phyloP scores from a whole-genome alignment of 2,329 filamentous ascomycete genomes.

The Penicillium sclerotiorum region DNA sequence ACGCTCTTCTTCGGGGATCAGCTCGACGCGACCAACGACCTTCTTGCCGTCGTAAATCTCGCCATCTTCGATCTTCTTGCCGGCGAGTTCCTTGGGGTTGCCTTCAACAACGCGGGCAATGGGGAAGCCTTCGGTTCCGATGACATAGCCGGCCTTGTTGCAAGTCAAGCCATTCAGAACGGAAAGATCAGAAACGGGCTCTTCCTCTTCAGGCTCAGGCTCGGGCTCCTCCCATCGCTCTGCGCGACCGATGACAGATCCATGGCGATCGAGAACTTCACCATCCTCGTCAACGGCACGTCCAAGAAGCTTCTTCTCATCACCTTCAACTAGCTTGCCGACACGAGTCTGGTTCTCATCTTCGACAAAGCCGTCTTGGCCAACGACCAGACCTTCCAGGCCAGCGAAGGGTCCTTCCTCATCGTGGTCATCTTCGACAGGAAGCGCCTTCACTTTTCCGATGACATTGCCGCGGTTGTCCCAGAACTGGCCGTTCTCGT shows the following conservation, averaged over 20 bases:
- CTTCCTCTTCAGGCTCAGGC: constrained; percentile 41
- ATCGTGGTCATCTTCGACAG: constrained; percentile 39
- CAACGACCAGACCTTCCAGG: constrained; percentile 50
- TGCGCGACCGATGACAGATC: constrained; percentile 63
- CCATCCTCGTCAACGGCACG: constrained; percentile 64
- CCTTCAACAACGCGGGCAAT: constrained; percentile 58
- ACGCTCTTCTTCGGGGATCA: constrained; percentile 60
- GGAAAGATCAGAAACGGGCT: constrained; percentile 55
- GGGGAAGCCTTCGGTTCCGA: constrained; percentile 56
- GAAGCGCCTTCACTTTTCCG: constrained; percentile 44
- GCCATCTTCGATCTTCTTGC: constrained; percentile 59
- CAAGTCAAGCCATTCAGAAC: constrained; percentile 56
- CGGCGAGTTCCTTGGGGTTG: constrained; percentile 58
- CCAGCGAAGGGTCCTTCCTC: constrained; percentile 49
- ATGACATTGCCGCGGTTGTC: constrained; percentile 66
- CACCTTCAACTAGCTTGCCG: constrained; percentile 60
- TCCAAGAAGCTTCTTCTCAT: constrained; percentile 62
- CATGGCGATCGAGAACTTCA: constrained; percentile 63
- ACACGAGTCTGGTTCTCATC: constrained; percentile 52
- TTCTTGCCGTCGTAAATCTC: constrained; percentile 60
- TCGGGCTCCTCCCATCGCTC: constrained; percentile 55
- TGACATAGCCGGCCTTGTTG: constrained; percentile 63
- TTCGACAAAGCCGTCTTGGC: constrained; percentile 51
- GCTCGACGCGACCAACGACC: constrained; percentile 59
- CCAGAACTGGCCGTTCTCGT: constrained; percentile 65